Conservation (phyloP, 495 filamentous ascomycete genomes). For the Lophiotrema nucula region DNA sequence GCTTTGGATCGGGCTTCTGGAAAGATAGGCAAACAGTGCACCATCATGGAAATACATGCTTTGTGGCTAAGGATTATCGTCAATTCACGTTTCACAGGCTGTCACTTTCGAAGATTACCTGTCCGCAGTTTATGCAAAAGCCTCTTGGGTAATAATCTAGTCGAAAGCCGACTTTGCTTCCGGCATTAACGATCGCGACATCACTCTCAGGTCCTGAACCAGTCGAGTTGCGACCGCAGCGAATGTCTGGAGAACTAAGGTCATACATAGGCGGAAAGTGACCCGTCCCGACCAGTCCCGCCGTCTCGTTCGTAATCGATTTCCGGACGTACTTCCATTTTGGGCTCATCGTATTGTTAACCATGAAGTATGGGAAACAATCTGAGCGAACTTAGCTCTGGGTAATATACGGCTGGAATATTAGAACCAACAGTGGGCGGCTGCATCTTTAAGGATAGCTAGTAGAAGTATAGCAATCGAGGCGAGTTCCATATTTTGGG, state of each 20-base stretch:
- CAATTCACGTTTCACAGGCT: neutral
- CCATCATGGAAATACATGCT: conserved; percentile 15
- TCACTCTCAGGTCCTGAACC: neutral
- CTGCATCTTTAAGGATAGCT: no score
- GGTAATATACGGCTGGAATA: no score
- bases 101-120: neutral
- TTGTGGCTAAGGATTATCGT: neutral
- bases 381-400: no score
- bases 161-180: conserved; percentile 14
- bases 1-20: conserved; percentile 11
- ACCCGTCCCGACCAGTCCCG: neutral
- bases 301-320: neutral
- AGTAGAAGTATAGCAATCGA: no score
- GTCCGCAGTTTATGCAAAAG: no score
- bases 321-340: conserved; percentile 25
- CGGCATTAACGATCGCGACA: conserved; percentile 14
- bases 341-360: conserved; percentile 8
- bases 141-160: no score
- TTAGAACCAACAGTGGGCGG: no score
- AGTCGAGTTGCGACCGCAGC: conserved; percentile 13
- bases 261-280: conserved; percentile 13
- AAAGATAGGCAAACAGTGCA: conserved; percentile 12
- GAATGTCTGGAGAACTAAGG: neutral
- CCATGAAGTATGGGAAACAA: conserved; percentile 7
- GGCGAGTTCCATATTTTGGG: no score